Conservation (phyloP, 164 flowering plant species). For the Annona cherimola region DNA sequence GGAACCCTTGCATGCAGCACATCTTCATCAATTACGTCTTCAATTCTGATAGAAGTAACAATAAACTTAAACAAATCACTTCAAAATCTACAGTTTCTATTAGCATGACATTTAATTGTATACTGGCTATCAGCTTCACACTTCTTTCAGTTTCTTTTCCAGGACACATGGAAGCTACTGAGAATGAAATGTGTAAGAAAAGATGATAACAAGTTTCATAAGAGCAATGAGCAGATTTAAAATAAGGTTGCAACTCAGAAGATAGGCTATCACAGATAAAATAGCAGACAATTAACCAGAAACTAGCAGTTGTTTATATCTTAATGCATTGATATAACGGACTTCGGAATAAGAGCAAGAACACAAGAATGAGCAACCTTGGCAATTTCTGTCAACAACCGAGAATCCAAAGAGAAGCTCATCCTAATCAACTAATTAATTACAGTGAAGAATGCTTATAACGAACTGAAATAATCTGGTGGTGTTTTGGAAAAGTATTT, state of each 20-base stretch:
- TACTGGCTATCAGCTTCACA: background rate
- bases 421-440: background rate
- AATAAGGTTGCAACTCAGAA: background rate
- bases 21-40: constrained; percentile 91
- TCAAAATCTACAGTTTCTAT: background rate
- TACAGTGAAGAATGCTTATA: background rate
- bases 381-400: background rate
- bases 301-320: background rate
- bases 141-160: too few species aligned
- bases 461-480: background rate
- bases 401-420: background rate
- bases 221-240: background rate
- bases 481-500: too few species aligned
- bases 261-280: background rate
- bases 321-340: too few species aligned
- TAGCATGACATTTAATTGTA: background rate
- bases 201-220: background rate
- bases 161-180: background rate
- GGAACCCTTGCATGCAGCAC: constrained; percentile 95
- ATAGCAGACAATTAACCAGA: background rate
- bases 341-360: background rate
- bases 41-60: constrained; percentile 47
- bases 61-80: background rate
- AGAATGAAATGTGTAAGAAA: too few species aligned
- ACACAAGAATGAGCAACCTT: background rate